Base-by-base conservation (phyloP, 495 filamentous ascomycete species). In the Sordaria brevicollis region DNA sequence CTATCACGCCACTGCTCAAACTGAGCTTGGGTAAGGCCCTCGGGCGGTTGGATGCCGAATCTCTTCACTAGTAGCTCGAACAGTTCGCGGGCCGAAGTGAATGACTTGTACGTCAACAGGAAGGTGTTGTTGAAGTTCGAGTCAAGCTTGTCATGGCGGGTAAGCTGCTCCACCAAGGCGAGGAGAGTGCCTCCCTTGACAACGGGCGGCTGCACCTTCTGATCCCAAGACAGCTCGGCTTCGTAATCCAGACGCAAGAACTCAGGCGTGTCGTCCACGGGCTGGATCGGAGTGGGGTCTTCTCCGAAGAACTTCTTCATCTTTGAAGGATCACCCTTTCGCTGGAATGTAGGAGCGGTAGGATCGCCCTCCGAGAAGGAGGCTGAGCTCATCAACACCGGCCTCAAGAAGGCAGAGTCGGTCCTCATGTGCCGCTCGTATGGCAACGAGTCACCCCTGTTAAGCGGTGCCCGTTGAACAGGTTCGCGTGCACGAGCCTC, bases 121-220 rank as follows among this genome's bases (percentile, higher is more conserved):
- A 99, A 99, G 7, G 95, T 99, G 75, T 92, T 94, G 83, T 97
- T 98, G 79, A 98, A 98, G 69, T 85, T 91, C n/a, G 93, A 89
- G 77, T 99, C 96, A 3, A 97, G 87, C 76, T 92, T 93, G 83
- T 99, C 95, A 76, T 99, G 95, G 41, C 95, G 88, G 17, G 95
- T 98, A 67, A 98, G 83, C 76, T 97, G 94, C 79, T 98, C 95
- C n/a, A 98, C 96, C 74, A 99, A 80, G 9, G 91, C 96, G 38
- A 91, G 84, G 39, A 99, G 80, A 19, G 94, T 95, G 66, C 95
- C 95, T 70, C 95, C 95, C 78, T 93, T 93, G 67, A 98, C 83
- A 31, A 87, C 81, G 35, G 92, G 90, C 3, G 87, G 85, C 39
- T 88, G 85, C 67, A 80, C 77, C 80, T 97, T 98, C 37, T 83